Base-by-base conservation (phyloP, 768 basidiomycete genomes). In the Clavulina sp. region DNA sequence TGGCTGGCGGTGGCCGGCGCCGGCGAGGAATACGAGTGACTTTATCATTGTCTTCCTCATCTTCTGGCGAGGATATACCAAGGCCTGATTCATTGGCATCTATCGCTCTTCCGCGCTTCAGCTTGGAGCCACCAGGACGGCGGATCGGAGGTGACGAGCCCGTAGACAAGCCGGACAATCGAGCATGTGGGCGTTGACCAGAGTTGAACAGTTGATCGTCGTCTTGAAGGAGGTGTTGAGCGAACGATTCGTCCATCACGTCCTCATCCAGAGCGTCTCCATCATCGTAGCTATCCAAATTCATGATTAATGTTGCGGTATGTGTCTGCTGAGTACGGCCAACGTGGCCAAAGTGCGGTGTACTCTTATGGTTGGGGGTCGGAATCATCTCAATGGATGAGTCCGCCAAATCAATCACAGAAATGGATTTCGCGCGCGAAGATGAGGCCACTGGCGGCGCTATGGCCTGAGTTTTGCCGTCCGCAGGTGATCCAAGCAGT, bases 11-110 rank as follows among this genome's bases (percentile, higher is more conserved):
- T 2, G 24, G 48, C 16, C 29, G 40, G 33, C 5, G 4, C 7
- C 49, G 31, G 30, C 7, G 52, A 29, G 3, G 57, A 43, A 7
- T 52, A 54, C 23, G 46, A 50, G 5, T n/a, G n/a, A n/a, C n/a
- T n/a, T n/a, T n/a, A n/a, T n/a, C n/a, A n/a, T n/a, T n/a, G n/a
- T n/a, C n/a, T n/a, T n/a, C n/a, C n/a, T n/a, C n/a, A n/a, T n/a
- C n/a, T n/a, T n/a, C n/a, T n/a, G n/a, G n/a, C n/a, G n/a, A n/a
- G n/a, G n/a, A n/a, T n/a, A n/a, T n/a, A n/a, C n/a, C n/a, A n/a
- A n/a, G n/a, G n/a, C n/a, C n/a, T n/a, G n/a, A n/a, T n/a, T n/a
- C n/a, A n/a, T n/a, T n/a, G n/a, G n/a, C n/a, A n/a, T n/a, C n/a
- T n/a, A n/a, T n/a, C n/a, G n/a, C n/a, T n/a, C n/a, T n/a, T n/a